Conservation (phyloP, 208 protist genomes). For the Trypanosoma lewisi region DNA sequence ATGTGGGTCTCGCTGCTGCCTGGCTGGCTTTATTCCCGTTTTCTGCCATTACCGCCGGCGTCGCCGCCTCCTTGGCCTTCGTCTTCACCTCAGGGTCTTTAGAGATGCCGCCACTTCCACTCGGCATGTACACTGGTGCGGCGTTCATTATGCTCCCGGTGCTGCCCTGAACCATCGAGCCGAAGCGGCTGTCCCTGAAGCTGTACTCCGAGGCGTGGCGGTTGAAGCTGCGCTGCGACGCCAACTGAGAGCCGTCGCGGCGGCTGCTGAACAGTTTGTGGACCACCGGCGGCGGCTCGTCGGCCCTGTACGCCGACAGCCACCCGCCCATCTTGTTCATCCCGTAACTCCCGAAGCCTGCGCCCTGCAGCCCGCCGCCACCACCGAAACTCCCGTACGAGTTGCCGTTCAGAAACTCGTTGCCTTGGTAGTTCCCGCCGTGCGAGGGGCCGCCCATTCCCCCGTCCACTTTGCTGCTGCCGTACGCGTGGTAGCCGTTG, state of each 20-base stretch:
- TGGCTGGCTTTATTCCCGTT: too few relatives aligned
- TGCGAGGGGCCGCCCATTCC: too few relatives aligned
- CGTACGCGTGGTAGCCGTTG: too few relatives aligned
- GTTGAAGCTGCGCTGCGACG: constrained; percentile 21
- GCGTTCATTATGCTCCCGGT: not conserved
- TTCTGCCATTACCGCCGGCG: too few relatives aligned
- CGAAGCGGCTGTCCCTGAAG: not conserved
- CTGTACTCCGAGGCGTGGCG: not conserved
- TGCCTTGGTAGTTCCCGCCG: constrained; percentile 18
- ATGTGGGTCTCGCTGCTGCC: too few relatives aligned
- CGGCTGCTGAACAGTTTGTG: constrained; percentile 72
- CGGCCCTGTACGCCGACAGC: constrained; percentile 36
- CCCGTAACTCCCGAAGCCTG: not conserved
- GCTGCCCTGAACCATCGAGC: not conserved
- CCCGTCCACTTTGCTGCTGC: too few relatives aligned
- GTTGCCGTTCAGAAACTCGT: constrained; percentile 16
- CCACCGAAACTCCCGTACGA: constrained; percentile 21
- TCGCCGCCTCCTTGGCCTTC: not conserved
- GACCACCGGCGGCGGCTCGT: constrained; percentile 20
- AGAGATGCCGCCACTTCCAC: not conserved
- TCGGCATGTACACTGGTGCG: not conserved
- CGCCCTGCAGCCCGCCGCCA: not conserved
- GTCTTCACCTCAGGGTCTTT: not conserved
- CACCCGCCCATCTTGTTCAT: constrained; percentile 42
- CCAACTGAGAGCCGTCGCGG: constrained; percentile 46